phyloP scores from a whole-genome alignment of 352 stramenopile genomes.

The Pythium diclinum region DNA sequence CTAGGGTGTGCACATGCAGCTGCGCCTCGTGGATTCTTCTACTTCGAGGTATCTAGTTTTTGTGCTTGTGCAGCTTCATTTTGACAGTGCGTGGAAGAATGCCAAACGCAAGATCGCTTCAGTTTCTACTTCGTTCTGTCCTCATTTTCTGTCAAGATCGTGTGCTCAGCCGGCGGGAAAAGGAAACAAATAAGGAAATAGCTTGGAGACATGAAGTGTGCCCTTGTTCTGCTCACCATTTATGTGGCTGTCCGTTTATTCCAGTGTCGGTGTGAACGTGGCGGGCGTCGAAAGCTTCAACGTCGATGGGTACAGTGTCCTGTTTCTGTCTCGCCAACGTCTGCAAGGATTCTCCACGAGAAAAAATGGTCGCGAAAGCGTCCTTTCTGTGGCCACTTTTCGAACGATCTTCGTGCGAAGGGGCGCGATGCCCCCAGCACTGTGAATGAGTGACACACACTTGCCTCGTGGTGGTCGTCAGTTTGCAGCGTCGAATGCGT shows the following conservation, averaged over 20 bases:
- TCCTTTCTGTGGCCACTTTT: neutral
- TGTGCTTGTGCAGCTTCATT: neutral
- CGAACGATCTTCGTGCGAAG: neutral
- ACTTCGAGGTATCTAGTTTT: neutral
- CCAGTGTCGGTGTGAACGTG: no score
- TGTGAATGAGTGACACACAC: neutral
- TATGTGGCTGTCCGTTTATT: neutral
- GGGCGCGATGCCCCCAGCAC: neutral
- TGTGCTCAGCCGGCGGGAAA: neutral
- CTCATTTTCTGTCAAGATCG: neutral
- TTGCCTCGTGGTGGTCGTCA: neutral
- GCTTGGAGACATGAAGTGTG: no score
- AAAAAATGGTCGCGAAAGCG: neutral
- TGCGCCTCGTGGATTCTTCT: neutral
- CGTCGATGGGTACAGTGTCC: constrained; percentile 5
- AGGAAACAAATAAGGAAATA: neutral
- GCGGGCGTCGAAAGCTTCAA: neutral
- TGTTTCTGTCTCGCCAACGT: neutral
- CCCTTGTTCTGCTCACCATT: neutral
- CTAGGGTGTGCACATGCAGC: neutral
- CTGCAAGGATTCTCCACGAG: neutral
- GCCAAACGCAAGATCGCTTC: neutral
- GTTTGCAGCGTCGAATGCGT: neutral
- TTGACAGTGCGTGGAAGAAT: neutral
- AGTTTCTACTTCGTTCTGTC: neutral